These are phyloP conservation scores for Talaromyces proteolyticus DNA, from an alignment of 495 filamentous ascomycete genomes.

Conservation along the genomic window DNA sequence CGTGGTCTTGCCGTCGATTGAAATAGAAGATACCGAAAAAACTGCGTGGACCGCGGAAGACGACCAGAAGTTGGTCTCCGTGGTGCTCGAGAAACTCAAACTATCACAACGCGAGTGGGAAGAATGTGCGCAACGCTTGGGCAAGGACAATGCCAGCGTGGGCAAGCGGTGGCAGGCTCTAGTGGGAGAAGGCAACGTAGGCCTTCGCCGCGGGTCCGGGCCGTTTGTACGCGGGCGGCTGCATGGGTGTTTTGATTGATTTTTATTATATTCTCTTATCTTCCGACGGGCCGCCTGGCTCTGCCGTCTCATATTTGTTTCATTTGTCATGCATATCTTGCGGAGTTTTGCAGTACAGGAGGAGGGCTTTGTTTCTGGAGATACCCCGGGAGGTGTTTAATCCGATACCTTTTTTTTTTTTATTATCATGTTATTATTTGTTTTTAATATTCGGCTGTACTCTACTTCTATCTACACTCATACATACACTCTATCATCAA, in stretches of 20 bases:
- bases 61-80: constrained; percentile 63
- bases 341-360: constrained; percentile 5
- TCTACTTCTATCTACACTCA: not conserved
- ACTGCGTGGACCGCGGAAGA: constrained; percentile 59
- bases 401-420: constrained; percentile 7
- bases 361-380: not conserved
- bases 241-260: constrained; percentile 27
- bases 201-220: constrained; percentile 33
- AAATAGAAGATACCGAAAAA: constrained; percentile 28
- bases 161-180: constrained; percentile 65
- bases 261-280: not conserved
- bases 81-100: constrained; percentile 70
- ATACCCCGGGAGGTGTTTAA: not conserved
- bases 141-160: constrained; percentile 56
- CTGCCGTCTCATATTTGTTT: no score
- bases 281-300: no score
- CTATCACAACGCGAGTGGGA: constrained; percentile 72
- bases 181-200: constrained; percentile 54
- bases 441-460: constrained; percentile 1
- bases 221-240: constrained; percentile 45
- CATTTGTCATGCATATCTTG: constrained; percentile 3
- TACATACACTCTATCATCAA: no score
- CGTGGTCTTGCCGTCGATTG: constrained; percentile 33
- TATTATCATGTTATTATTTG: constrained; percentile 4
- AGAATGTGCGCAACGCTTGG: constrained; percentile 66